Evolutionary conservation across 257 asterid species (phyloP), one percentile per base, ranked within the genome.

Genomic region (Phtheirospermum japonicum): DNA sequence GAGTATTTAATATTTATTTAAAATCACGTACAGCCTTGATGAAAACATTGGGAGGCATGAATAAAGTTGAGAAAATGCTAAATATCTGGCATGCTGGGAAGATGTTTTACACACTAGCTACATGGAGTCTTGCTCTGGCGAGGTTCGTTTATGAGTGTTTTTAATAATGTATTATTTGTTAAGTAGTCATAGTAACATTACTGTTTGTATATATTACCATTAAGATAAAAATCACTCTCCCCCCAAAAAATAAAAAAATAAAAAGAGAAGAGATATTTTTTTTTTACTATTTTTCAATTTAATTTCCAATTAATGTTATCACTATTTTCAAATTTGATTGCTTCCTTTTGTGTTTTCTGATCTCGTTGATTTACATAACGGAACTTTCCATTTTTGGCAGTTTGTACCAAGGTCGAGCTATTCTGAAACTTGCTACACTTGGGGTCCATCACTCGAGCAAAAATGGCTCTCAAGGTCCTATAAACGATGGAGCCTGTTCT

Each of bases 111-210:
- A 76, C 90, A 30, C 75, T 93, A 48, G 84, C 91, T 51, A 86
- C 94, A 54, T 93, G 99, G 99, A 89, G 99, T 36, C 91, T 93
- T 80, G 87, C 96, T 57, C 77, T 87, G 20, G 81, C 93, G 7
- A 92, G 99, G 97, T 92, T 70, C 65, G 57, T 63, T n/a, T 68
- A 64, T 26, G 30, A 61, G 49, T 23, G 26, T 64, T 32, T n/a
- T 18, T 14, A 9, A 32, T 5, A 20, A 19, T 45, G 28, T 4
- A 59, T 64, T 58, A 31, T 17, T 36, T 53, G 57, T 34, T 8
- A n/a, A 39, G 32, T 39, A 45, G 40, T 11, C 13, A 6, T 23
- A 23, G 1, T 23, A n/a, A n/a, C n/a, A n/a, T 23, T 23, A 23
- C 3, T 1, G 28, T 23, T 23, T 23, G 28, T 23, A 23, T 23